Conservation (phyloP, 164 flowering plant species). For the Paratinospora sagittata region DNA sequence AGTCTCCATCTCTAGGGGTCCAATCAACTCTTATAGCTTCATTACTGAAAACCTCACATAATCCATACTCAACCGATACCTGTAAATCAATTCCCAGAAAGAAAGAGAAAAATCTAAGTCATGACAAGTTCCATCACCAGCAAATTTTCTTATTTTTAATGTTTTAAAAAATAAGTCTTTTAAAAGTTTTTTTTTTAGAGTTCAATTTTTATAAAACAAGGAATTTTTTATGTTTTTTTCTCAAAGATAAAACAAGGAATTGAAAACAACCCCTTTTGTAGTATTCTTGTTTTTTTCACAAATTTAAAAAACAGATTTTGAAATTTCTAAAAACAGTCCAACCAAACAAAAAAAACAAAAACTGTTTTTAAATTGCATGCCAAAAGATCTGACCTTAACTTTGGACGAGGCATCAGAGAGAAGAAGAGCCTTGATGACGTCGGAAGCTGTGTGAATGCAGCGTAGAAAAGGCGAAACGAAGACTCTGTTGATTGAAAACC, state of each 20-base stretch:
- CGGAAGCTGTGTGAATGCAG: constrained; percentile 73
- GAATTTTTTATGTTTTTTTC: too few species aligned
- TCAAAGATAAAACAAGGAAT: too few species aligned
- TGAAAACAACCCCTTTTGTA: too few species aligned
- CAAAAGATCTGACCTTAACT: constrained; percentile 39
- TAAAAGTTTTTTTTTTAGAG: too few species aligned
- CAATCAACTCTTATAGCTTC: constrained; percentile 39
- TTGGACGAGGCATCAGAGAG: constrained; percentile 44
- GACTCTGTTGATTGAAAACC: constrained; percentile 55
- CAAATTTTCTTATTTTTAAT: too few species aligned
- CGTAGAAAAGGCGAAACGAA: constrained; percentile 79
- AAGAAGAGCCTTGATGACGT: constrained; percentile 48
- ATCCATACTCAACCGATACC: constrained; percentile 83
- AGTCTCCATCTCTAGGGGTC: constrained; percentile 66
- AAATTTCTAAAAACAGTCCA: too few species aligned
- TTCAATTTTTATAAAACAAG: too few species aligned
- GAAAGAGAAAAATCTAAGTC: background rate
- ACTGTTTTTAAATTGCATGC: too few species aligned
- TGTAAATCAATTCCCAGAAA: constrained; percentile 12
- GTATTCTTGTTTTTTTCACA: too few species aligned
- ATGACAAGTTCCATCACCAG: background rate
- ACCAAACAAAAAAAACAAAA: too few species aligned
- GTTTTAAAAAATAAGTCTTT: too few species aligned
- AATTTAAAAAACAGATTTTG: too few species aligned
- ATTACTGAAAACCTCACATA: constrained; percentile 67